Percentiles rank a stretch among this genome's conserved stretches.
These are phyloP conservation scores for Penicillium simplicissimum DNA, from an alignment of 495 filamentous ascomycete species.

Conservation along the genomic window DNA sequence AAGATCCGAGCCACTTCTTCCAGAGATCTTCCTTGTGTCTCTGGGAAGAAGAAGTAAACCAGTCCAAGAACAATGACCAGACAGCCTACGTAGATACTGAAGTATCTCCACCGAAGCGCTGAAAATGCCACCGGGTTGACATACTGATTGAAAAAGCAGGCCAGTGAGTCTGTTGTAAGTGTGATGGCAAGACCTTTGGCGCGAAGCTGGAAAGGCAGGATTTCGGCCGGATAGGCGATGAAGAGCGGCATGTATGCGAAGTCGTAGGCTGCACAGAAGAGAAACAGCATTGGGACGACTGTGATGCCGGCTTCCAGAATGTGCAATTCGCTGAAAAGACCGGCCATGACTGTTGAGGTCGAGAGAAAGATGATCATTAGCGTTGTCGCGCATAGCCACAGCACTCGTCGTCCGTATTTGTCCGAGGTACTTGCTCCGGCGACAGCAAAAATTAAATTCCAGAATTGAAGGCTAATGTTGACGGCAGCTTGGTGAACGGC, in stretches of 20 bases:
- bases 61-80: conserved; percentile 6
- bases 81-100: conserved; percentile 11
- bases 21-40: conserved; percentile 13
- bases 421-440: conserved; percentile 58
- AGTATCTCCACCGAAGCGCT: conserved; percentile 47
- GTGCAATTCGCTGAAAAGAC: conserved; percentile 49
- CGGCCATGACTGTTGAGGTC: conserved; percentile 54
- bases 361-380: conserved; percentile 60
- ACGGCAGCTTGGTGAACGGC: conserved; percentile 46
- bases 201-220: conserved; percentile 64
- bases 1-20: conserved; percentile 12
- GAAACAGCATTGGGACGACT: conserved; percentile 61
- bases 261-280: conserved; percentile 58
- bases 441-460: conserved; percentile 33
- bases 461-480: conserved; percentile 31
- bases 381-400: conserved; percentile 56
- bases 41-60: conserved; percentile 15
- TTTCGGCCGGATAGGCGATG: conserved; percentile 63
- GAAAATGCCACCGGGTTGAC: conserved; percentile 58
- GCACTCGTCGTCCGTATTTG: conserved; percentile 55
- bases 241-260: conserved; percentile 62
- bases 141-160: conserved; percentile 54
- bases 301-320: conserved; percentile 51
- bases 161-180: conserved; percentile 57
- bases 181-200: conserved; percentile 69